Percentiles rank a stretch among this genome's conserved stretches.
phyloP scores from a whole-genome alignment of 2,329 filamentous ascomycete species.

The Hypomyces perniciosus region DNA sequence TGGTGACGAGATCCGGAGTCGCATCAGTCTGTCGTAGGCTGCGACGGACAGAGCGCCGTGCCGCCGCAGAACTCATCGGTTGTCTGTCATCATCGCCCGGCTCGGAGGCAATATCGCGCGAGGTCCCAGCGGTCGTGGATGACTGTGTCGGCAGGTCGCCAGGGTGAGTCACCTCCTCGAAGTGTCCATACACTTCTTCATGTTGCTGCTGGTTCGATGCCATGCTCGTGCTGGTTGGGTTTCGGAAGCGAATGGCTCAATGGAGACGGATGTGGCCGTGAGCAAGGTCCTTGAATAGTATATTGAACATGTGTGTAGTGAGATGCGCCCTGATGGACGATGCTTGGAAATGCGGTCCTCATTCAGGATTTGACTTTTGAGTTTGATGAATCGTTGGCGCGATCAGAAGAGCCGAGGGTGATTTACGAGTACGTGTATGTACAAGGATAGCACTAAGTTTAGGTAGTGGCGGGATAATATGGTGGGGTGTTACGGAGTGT shows the following conservation, averaged over 20 bases:
- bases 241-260: not conserved
- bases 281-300: not conserved
- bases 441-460: no score
- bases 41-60: constrained; percentile 31
- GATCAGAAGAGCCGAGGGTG: not conserved
- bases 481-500: no score
- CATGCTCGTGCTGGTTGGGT: not conserved
- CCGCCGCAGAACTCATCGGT: constrained; percentile 28
- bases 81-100: constrained; percentile 32
- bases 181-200: not conserved
- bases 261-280: not conserved
- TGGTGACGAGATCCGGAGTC: constrained; percentile 36
- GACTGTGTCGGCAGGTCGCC: not conserved
- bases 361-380: not conserved
- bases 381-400: not conserved
- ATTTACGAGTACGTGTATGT: no score
- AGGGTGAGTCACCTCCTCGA: not conserved
- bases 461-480: no score
- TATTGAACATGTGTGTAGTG: not conserved
- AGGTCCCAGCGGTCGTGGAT: not conserved
- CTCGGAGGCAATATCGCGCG: constrained; percentile 23
- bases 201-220: not conserved
- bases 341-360: not conserved
- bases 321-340: not conserved
- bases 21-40: constrained; percentile 29